Base-by-base conservation (phyloP, 2,329 filamentous ascomycete genomes). In the Alternaria arbusti region DNA sequence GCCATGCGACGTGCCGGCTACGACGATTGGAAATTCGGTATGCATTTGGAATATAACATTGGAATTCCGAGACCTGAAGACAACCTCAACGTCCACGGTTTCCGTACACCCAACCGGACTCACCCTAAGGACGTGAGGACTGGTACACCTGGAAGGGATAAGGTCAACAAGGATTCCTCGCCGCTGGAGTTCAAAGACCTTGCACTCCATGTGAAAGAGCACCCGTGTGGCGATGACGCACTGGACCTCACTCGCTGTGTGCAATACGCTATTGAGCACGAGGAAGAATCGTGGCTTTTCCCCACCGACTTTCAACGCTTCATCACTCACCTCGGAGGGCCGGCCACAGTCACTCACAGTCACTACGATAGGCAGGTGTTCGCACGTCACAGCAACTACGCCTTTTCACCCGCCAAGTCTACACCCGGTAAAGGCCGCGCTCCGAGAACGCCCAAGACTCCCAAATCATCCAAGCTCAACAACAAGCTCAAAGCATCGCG, bases 171-270 rank as follows among this genome's bases (percentile, higher is more conserved):
- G 11, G 60, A 50, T 26, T 65, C 61, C 5, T 26, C 54, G 2
- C 65, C 69, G 1, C 23, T 74, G 6, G 47, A 65, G 1, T 74
- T 78, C 66, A 71, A 70, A n/a, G 63, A 70, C 5, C 68, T 78
- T 12, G 72, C 70, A 0, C 28, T 54, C 5, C 57, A 69, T 20
- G 66, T 78, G 22, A 71, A 73, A 49, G 32, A 65, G 40, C 67
- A 73, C 6, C 75, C 74, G 5, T 54, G 54, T 0, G 72, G 70
- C 4, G 11, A 57, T 23, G 75, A 77, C 45, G 74, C 74, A 1
- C 68, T 77, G 6, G 75, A 78, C 22, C 67, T 78, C 20, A 68
- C 73, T 2, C 71, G 73, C 15, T 74, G 70, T 40, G 67, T 77
- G 3, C n/a, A 64, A 11, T 70, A 76, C 45, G 64, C 67, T 43